These are phyloP conservation scores for Nicotiana otophora DNA, from an alignment of 257 asterid species.

Conservation along the genomic window DNA sequence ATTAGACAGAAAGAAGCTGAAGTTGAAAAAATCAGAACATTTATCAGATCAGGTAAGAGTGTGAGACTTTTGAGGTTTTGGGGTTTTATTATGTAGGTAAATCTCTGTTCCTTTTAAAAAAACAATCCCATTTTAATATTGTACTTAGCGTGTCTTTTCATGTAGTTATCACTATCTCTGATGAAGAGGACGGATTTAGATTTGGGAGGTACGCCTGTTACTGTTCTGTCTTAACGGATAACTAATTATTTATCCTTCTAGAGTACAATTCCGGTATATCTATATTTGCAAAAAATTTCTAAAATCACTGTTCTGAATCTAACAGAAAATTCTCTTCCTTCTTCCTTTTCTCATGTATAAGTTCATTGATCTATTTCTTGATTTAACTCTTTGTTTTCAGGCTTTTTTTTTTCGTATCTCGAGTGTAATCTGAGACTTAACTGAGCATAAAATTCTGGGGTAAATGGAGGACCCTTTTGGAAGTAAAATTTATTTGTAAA, in stretches of 20 bases:
- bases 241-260: not conserved
- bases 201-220: constrained; percentile 22
- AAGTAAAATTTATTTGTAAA: too few relatives aligned
- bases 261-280: not conserved
- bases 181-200: constrained; percentile 24
- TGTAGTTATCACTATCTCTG: not conserved
- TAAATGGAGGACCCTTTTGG: too few relatives aligned
- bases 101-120: not conserved
- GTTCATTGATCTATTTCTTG: not conserved
- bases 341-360: too few relatives aligned
- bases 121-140: not conserved
- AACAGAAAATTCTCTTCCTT: not conserved
- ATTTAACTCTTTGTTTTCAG: too few relatives aligned
- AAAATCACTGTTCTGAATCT: too few relatives aligned
- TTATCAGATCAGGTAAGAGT: not conserved
- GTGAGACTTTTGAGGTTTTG: not conserved
- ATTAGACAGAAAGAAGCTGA: not conserved
- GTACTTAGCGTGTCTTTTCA: constrained; percentile 26
- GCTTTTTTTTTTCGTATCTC: not conserved
- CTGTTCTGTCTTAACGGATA: constrained; percentile 27
- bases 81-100: not conserved
- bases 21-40: not conserved
- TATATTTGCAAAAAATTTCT: not conserved
- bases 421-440: not conserved
- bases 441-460: not conserved